Conservation (phyloP, 1,139 yeast genomes). For the Geotrichum citri-aurantii region DNA sequence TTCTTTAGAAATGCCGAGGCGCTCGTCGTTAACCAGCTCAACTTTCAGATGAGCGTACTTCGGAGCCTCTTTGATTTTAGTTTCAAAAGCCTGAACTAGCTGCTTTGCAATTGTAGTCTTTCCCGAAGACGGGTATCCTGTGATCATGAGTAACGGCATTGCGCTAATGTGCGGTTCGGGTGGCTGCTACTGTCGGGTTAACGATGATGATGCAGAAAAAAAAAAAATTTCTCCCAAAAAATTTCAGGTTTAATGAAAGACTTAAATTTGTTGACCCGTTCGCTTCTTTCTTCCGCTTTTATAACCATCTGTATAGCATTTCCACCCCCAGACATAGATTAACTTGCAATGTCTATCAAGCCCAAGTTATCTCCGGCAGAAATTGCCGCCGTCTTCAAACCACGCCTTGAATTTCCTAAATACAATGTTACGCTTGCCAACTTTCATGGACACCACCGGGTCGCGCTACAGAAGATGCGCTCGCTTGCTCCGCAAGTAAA, state of each 20-base stretch:
- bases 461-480: conserved; percentile 65
- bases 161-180: neutral
- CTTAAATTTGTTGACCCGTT: neutral
- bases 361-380: conserved; percentile 2
- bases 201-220: neutral
- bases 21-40: conserved; percentile 69
- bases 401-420: conserved; percentile 46
- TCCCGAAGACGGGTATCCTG: conserved; percentile 85
- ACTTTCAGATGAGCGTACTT: conserved; percentile 52
- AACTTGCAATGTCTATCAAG: neutral
- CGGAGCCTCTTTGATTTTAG: conserved; percentile 43
- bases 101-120: conserved; percentile 68
- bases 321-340: neutral
- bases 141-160: conserved; percentile 81
- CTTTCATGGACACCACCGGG: conserved; percentile 87
- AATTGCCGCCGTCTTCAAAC: conserved; percentile 25
- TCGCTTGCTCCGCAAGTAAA: conserved; percentile 77
- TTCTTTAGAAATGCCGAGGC: conserved; percentile 63
- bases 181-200: neutral
- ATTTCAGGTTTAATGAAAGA: no score
- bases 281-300: no score
- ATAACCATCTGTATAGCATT: no score
- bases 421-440: conserved; percentile 67
- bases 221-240: neutral
- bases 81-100: conserved; percentile 46